A percentile compares a stretch with the other conserved stretches of the same genome.
phyloP scores from a whole-genome alignment of 805 yeast species.

The Teunomyces cretensis region DNA sequence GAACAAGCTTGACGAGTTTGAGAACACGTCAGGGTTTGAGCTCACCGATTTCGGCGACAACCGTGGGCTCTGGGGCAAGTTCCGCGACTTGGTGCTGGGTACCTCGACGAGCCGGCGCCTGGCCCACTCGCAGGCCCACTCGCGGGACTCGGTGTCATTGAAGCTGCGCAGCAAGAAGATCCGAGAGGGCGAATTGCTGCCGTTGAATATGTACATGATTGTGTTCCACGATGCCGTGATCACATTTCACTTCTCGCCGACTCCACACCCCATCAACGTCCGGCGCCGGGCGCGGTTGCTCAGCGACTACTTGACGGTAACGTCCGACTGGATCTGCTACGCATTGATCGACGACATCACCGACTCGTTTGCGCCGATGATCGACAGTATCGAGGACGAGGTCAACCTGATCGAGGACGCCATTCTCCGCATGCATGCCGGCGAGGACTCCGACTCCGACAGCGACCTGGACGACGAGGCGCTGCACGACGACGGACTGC shows the following conservation, averaged over 20 bases:
- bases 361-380: slow-evolving; percentile 96
- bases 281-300: slow-evolving; percentile 87
- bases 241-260: slow-evolving; percentile 91
- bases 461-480: slow-evolving; percentile 38
- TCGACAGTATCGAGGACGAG: slow-evolving; percentile 89
- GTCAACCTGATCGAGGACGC: slow-evolving; percentile 94
- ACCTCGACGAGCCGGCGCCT: neutral
- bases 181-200: slow-evolving; percentile 65
- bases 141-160: slow-evolving; percentile 19
- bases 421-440: slow-evolving; percentile 82
- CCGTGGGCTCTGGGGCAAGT: slow-evolving; percentile 14
- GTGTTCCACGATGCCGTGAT: slow-evolving; percentile 90
- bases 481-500: slow-evolving; percentile 31
- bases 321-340: slow-evolving; percentile 96
- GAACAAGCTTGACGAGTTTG: slow-evolving; percentile 36
- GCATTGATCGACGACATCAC: slow-evolving; percentile 96
- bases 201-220: slow-evolving; percentile 88
- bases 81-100: slow-evolving; percentile 9
- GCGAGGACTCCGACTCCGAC: slow-evolving; percentile 44
- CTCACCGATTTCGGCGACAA: slow-evolving; percentile 11
- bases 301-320: slow-evolving; percentile 82
- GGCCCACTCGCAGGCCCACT: neutral
- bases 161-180: slow-evolving; percentile 30
- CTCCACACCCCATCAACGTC: slow-evolving; percentile 95
- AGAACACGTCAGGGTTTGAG: slow-evolving; percentile 14